Conservation (phyloP, 1,284 basidiomycete genomes). For the Fistulina hepatica region DNA sequence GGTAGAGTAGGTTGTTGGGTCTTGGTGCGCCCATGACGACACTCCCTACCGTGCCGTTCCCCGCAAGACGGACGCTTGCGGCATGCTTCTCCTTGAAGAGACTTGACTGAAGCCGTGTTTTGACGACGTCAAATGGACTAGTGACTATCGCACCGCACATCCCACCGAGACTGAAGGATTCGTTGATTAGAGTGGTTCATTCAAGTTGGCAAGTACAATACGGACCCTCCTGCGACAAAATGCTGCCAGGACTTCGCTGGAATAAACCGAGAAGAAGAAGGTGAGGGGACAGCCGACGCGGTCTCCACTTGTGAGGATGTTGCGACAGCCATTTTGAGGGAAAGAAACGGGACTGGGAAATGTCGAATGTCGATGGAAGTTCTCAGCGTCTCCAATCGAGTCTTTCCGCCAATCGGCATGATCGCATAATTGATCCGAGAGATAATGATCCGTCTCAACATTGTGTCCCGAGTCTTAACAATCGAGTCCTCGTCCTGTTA, state of each 20-base stretch:
- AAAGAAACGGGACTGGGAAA: no score
- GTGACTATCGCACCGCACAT: conserved; percentile 98
- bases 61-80: conserved; percentile 28
- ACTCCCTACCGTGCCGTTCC: conserved; percentile 29
- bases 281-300: no score
- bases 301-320: no score
- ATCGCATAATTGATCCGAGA: no score
- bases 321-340: no score
- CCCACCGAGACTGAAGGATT: conserved; percentile 65
- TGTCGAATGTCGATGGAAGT: no score
- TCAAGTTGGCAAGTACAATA: conserved; percentile 10
- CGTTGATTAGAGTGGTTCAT: conserved; percentile 6
- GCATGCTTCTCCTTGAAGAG: conserved; percentile 61
- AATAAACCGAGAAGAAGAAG: no score
- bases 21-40: conserved; percentile 33
- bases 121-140: conserved; percentile 96
- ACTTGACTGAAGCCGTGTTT: conserved; percentile 92
- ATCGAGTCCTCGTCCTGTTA: no score
- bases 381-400: no score
- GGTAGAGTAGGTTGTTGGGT: conserved; percentile 56
- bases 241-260: conserved; percentile 81
- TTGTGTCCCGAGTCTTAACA: no score
- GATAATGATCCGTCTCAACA: no score
- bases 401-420: no score
- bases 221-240: conserved; percentile 79